A percentile compares a stretch with the other conserved stretches of the same genome.
Conservation (phyloP, 2,329 filamentous ascomycete genomes). For the Aspergillus fumigatus region DNA sequence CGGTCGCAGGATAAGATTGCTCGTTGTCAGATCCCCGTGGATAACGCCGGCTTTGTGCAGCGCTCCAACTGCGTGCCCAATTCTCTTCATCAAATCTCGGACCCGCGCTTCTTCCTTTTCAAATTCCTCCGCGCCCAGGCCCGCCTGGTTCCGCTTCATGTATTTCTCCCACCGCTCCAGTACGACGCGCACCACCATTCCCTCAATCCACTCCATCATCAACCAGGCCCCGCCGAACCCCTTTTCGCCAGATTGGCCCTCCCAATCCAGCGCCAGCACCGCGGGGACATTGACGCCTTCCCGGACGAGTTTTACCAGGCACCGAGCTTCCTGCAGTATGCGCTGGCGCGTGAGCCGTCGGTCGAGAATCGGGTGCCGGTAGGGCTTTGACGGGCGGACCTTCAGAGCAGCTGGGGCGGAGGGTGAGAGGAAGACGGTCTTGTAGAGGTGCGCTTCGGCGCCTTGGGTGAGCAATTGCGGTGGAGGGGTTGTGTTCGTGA, state of each 20-base stretch:
- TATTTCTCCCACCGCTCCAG: conserved; percentile 65
- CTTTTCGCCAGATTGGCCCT: conserved; percentile 51
- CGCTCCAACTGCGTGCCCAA: conserved; percentile 66
- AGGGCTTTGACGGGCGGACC: conserved; percentile 84
- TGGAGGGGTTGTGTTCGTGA: conserved; percentile 58
- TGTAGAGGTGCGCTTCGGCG: conserved; percentile 92
- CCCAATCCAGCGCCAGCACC: conserved; percentile 66
- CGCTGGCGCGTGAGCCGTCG: conserved; percentile 79
- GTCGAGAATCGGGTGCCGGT: conserved; percentile 87
- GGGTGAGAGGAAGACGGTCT: conserved; percentile 70
- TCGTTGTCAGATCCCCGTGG: conserved; percentile 94
- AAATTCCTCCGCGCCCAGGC: conserved; percentile 26
- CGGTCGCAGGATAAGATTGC: conserved; percentile 81
- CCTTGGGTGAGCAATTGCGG: conserved; percentile 81
- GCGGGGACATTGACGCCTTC: conserved; percentile 80
- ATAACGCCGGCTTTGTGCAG: conserved; percentile 83
- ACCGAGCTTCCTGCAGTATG: conserved; percentile 81
- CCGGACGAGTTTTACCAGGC: conserved; percentile 70
- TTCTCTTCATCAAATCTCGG: conserved; percentile 60
- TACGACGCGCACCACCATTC: conserved; percentile 63
- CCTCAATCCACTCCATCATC: conserved; percentile 80
- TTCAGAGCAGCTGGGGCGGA: conserved; percentile 74
- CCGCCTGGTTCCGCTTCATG: conserved; percentile 33
- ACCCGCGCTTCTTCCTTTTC: conserved; percentile 49
- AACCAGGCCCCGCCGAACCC: conserved; percentile 70